A percentile compares a stretch with the other conserved stretches of the same genome.
These are phyloP conservation scores for Stephania yunnanensis DNA, from an alignment of 164 flowering plant species.

Conservation along the genomic window DNA sequence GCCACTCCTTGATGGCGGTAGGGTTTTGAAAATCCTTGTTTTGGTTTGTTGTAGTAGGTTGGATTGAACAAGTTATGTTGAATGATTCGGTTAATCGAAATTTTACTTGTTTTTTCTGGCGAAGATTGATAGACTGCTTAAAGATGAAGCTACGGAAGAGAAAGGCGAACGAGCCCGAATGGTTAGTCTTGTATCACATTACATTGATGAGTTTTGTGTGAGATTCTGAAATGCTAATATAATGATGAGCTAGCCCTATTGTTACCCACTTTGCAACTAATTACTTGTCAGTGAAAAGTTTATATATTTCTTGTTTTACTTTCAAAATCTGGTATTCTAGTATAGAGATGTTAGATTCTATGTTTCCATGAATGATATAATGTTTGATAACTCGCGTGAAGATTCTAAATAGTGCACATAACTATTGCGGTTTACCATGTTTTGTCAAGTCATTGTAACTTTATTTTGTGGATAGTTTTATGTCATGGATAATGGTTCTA, in stretches of 20 bases:
- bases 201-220: not conserved
- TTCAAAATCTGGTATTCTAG: not conserved
- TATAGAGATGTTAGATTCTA: no score
- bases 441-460: no score
- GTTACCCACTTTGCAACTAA: not conserved
- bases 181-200: slow-evolving; percentile 36
- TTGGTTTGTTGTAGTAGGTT: not conserved
- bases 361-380: no score
- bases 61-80: not conserved
- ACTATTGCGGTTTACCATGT: no score
- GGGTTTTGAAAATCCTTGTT: not conserved
- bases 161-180: slow-evolving; percentile 95
- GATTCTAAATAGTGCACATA: no score
- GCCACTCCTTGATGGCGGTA: not conserved
- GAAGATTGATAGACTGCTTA: slow-evolving; percentile 35
- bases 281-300: not conserved
- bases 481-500: no score
- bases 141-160: slow-evolving; percentile 97
- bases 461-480: no score
- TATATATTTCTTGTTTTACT: not conserved
- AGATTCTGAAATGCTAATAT: not conserved
- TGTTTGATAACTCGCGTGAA: no score
- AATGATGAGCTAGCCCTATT: not conserved
- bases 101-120: not conserved
- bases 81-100: not conserved